phyloP scores from a whole-genome alignment of 1,284 basidiomycete species.

The Ustilago sp. region DNA sequence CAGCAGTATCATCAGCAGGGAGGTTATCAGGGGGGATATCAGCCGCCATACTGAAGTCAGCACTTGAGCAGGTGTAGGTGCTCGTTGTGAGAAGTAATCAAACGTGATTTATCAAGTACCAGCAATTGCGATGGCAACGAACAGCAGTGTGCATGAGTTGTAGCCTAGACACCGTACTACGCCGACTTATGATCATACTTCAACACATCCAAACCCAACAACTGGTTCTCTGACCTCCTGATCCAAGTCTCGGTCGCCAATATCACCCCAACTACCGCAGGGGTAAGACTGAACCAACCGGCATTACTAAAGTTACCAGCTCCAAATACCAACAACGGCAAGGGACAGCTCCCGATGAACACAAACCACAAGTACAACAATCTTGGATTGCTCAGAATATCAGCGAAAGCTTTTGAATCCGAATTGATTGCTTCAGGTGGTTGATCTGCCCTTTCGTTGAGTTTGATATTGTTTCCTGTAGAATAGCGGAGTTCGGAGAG shows the following conservation, averaged over 20 bases:
- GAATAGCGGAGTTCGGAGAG: slow-evolving; percentile 61
- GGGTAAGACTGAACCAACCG: slow-evolving; percentile 65
- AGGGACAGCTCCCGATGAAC: slow-evolving; percentile 50
- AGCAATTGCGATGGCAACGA: neutral
- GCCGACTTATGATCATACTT: slow-evolving; percentile 68
- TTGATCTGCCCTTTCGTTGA: slow-evolving; percentile 35
- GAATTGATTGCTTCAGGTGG: slow-evolving; percentile 16
- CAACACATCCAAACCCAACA: slow-evolving; percentile 57
- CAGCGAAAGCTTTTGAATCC: slow-evolving; percentile 26
- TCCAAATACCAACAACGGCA: slow-evolving; percentile 67
- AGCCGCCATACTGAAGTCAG: slow-evolving; percentile 25
- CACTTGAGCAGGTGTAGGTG: slow-evolving; percentile 5
- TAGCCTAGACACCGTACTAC: slow-evolving; percentile 9
- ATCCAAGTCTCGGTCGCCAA: slow-evolving; percentile 58
- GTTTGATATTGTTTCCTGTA: slow-evolving; percentile 34
- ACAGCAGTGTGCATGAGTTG: neutral
- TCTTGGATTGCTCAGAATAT: slow-evolving; percentile 47
- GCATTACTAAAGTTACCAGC: slow-evolving; percentile 66
- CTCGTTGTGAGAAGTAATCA: neutral
- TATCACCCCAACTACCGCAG: slow-evolving; percentile 47
- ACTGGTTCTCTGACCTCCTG: slow-evolving; percentile 52
- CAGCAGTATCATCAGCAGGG: slow-evolving; percentile 20
- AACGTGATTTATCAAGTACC: neutral
- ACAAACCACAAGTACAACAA: slow-evolving; percentile 64
- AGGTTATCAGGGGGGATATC: slow-evolving; percentile 17